Evolutionary conservation across 495 filamentous ascomycete species (phyloP).

Genomic region (Penicillium desertorum): DNA sequence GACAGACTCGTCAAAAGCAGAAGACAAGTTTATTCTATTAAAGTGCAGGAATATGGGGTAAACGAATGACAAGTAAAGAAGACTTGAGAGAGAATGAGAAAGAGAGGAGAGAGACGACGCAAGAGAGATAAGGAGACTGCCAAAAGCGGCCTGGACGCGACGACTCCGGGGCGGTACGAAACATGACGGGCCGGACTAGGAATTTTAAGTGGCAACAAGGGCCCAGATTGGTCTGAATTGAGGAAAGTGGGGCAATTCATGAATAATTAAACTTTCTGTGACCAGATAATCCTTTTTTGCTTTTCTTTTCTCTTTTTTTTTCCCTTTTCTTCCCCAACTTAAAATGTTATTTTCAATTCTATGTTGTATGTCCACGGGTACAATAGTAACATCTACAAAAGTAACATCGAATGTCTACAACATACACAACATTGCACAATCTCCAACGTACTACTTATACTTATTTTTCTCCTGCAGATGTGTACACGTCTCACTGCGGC

Average conservation of each 20-base stretch:
- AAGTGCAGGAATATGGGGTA: background rate
- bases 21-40: background rate
- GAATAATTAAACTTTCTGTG: slow-evolving; percentile 15
- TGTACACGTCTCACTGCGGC: background rate
- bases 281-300: slow-evolving; percentile 7
- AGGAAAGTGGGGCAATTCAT: slow-evolving; percentile 16
- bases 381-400: background rate
- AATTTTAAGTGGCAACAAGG: background rate
- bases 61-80: slow-evolving; percentile 23
- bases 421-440: too few relatives aligned
- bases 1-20: slow-evolving; percentile 23
- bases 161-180: slow-evolving; percentile 24
- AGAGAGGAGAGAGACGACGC: slow-evolving; percentile 7
- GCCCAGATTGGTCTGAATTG: slow-evolving; percentile 6
- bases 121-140: slow-evolving; percentile 24
- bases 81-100: slow-evolving; percentile 8
- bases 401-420: too few relatives aligned
- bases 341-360: too few relatives aligned
- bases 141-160: slow-evolving; percentile 28
- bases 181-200: slow-evolving; percentile 25
- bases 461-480: background rate
- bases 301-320: background rate
- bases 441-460: too few relatives aligned
- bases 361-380: too few relatives aligned
- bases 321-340: background rate